Conservation (phyloP, 1,284 basidiomycete species). For the Farysia itapuensis region DNA sequence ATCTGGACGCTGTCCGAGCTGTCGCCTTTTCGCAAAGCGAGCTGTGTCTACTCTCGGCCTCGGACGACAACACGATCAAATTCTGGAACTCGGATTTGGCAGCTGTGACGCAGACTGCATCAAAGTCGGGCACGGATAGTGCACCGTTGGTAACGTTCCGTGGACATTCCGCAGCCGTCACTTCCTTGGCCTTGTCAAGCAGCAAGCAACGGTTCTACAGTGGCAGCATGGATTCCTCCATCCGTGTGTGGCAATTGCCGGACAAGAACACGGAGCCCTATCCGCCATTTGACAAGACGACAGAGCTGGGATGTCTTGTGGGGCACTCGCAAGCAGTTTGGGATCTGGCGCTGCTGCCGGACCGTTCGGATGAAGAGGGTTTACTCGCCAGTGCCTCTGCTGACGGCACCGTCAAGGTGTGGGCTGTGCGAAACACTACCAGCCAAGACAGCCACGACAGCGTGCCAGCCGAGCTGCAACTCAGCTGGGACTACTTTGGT, state of each 20-base stretch:
- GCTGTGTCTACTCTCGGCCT: slow-evolving; percentile 80
- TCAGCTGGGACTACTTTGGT: slow-evolving; percentile 74
- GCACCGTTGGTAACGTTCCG: slow-evolving; percentile 76
- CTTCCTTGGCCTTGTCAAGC: slow-evolving; percentile 80
- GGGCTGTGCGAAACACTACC: slow-evolving; percentile 62
- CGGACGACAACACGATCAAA: slow-evolving; percentile 93
- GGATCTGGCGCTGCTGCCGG: slow-evolving; percentile 72
- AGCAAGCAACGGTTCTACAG: slow-evolving; percentile 79
- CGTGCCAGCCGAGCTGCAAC: slow-evolving; percentile 36
- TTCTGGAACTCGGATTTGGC: slow-evolving; percentile 74
- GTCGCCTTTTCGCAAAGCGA: slow-evolving; percentile 80
- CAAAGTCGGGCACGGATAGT: slow-evolving; percentile 24
- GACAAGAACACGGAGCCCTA: slow-evolving; percentile 66
- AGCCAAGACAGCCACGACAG: neutral
- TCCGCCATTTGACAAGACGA: slow-evolving; percentile 79
- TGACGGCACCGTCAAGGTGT: slow-evolving; percentile 88
- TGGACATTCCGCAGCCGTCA: slow-evolving; percentile 89
- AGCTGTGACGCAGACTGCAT: slow-evolving; percentile 22
- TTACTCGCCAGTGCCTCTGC: slow-evolving; percentile 85
- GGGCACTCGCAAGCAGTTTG: slow-evolving; percentile 94
- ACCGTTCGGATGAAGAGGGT: slow-evolving; percentile 39
- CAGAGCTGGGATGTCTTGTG: slow-evolving; percentile 76
- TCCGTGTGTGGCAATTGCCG: slow-evolving; percentile 80
- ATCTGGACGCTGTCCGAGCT: slow-evolving; percentile 87
- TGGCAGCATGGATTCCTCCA: slow-evolving; percentile 87